Percentiles rank a stretch among this genome's conserved stretches.
Conservation (phyloP, 163 green algal genomes). For the Coccomyxa subellipsoidea region DNA sequence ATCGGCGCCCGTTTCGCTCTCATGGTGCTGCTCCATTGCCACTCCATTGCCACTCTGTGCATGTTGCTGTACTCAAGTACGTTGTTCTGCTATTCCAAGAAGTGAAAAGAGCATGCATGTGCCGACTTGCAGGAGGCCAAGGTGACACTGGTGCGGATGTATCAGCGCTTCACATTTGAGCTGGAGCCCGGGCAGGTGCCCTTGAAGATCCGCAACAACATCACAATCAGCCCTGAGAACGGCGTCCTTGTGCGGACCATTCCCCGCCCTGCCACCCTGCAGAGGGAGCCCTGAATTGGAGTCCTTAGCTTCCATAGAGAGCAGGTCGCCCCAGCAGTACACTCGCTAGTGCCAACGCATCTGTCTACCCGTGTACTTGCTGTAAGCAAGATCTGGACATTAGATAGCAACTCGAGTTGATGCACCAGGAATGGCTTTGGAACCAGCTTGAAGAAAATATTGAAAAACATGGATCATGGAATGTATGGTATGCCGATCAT, state of each 20-base stretch:
- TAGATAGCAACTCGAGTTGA: no score
- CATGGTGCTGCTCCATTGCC: background rate
- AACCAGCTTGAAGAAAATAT: no score
- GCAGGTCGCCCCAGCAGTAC: background rate
- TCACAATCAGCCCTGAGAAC: constrained; percentile 31
- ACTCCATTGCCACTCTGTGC: background rate
- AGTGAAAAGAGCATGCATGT: no score
- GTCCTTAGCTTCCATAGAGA: background rate
- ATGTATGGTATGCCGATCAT: no score
- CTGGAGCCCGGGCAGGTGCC: constrained; percentile 12
- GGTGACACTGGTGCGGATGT: constrained; percentile 31
- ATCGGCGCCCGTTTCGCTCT: constrained; percentile 31
- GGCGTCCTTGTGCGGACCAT: constrained; percentile 38
- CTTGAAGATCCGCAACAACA: constrained; percentile 5
- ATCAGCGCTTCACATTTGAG: constrained; percentile 28
- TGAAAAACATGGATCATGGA: no score
- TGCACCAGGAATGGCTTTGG: no score
- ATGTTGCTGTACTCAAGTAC: no score
- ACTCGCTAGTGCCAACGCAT: no score
- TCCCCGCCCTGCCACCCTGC: background rate
- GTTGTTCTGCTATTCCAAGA: no score
- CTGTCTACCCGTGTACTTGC: no score
- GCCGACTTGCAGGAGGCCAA: constrained; percentile 30
- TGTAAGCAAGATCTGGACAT: no score
- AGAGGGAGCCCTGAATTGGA: background rate